These are phyloP conservation scores for Penicillium sp. DNA, from an alignment of 2,329 filamentous ascomycete genomes.

Conservation along the genomic window DNA sequence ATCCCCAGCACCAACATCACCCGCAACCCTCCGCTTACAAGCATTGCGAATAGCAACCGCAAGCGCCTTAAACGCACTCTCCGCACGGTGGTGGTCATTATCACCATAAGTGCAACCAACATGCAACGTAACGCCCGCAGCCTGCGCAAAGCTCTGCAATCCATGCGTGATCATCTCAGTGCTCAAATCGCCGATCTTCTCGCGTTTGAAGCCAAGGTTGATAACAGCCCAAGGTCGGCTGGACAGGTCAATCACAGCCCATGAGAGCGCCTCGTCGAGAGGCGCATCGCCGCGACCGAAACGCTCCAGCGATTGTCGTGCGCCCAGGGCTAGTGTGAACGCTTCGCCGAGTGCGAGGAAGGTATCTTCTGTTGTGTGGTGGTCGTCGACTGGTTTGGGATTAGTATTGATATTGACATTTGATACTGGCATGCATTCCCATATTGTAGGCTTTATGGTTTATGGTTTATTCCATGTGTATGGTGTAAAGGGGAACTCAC, in stretches of 20 bases:
- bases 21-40: slow-evolving; percentile 67
- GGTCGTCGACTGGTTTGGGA: slow-evolving; percentile 74
- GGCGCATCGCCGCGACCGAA: slow-evolving; percentile 92
- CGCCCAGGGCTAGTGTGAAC: slow-evolving; percentile 76
- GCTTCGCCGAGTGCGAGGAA: slow-evolving; percentile 86
- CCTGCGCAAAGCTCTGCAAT: slow-evolving; percentile 88
- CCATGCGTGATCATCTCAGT: slow-evolving; percentile 98
- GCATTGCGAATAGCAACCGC: slow-evolving; percentile 81
- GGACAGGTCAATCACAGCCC: slow-evolving; percentile 90
- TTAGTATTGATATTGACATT: background rate
- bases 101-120: slow-evolving; percentile 86
- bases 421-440: too few species aligned
- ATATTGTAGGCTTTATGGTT: background rate
- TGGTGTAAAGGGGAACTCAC: slow-evolving; percentile 50
- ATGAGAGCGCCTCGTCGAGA: slow-evolving; percentile 89
- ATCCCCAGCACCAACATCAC: slow-evolving; percentile 83
- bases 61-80: slow-evolving; percentile 95
- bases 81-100: slow-evolving; percentile 94
- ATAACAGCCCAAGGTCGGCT: slow-evolving; percentile 85
- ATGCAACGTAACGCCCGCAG: slow-evolving; percentile 86
- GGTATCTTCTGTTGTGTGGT: slow-evolving; percentile 95
- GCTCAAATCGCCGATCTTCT: slow-evolving; percentile 90
- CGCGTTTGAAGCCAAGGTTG: slow-evolving; percentile 78
- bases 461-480: background rate
- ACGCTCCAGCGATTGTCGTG: slow-evolving; percentile 75